Evolutionary conservation across 1,139 yeast species (phyloP), one percentile per base, ranked within the genome.

Genomic region (Komagataea norvegica): DNA sequence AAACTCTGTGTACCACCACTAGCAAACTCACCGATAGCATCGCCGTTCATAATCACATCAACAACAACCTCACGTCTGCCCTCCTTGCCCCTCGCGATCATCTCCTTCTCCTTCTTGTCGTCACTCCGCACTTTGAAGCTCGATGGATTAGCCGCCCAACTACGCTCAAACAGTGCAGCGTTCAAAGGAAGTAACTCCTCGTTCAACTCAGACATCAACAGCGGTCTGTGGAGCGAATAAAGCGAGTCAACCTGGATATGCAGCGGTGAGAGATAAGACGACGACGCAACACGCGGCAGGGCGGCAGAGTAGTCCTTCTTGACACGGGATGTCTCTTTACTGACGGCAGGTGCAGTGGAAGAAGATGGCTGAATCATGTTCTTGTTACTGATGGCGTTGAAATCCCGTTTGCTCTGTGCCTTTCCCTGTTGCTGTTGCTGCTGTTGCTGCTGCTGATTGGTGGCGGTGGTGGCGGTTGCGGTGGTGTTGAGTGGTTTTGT

Each of bases 381-480:
- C 33, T 48, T 48, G 36, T 52, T 51, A 28, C 52, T 52, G 23
- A 51, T 31, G 7, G 56, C 54, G 34, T 46, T 46, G 25, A 38
- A 46, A n/a, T 14, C 39, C 37, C 8, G 21, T 23, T 21, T 32
- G 28, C 25, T 27, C 20, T 7, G 23, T 31, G n/a, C n/a, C n/a
- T 21, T 25, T 13, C 20, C 13, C 11, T 32, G 34, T 13, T 22
- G 14, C 20, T 25, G 31, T 11, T 8, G n/a, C n/a, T 13, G 6
- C 11, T 17, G 27, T 21, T 22, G 16, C 14, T n/a, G 26, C 13
- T 31, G 10, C n/a, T 6, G 5, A 21, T 21, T 21, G 24, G 10
- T 11, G 8, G 24, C 11, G 24, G 24, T 21, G 24, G 24, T 11
- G 24, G 8, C 11, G 24, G 11, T 21, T 8, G 18, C 9, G 10